Percentiles rank a stretch among this genome's conserved stretches.
These are phyloP conservation scores for Pseudogymnoascus sp. DNA, from an alignment of 2,329 filamentous ascomycete species.

Conservation along the genomic window DNA sequence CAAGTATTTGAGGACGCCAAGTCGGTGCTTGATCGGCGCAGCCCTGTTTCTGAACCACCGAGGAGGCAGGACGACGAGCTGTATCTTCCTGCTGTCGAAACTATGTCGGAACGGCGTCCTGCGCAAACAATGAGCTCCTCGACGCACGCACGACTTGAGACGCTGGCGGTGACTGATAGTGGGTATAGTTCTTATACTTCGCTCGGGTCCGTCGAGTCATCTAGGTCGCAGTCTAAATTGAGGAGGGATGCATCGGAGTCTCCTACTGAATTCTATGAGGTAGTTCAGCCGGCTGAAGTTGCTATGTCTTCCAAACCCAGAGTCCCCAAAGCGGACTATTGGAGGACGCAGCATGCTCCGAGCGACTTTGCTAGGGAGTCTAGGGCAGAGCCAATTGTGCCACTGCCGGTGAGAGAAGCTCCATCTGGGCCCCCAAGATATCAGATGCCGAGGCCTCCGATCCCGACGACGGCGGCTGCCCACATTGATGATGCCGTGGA, in stretches of 20 bases:
- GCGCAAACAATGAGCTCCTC: background rate
- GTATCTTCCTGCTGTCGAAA: background rate
- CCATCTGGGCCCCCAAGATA: background rate
- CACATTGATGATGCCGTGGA: background rate
- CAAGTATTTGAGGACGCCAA: background rate
- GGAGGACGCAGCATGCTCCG: background rate
- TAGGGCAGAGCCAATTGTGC: background rate
- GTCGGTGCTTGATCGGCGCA: background rate
- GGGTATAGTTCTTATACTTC: background rate
- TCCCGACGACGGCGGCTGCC: background rate
- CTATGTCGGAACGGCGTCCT: background rate
- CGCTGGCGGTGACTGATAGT: slow-evolving; percentile 28
- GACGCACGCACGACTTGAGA: background rate
- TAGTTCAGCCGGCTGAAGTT: background rate
- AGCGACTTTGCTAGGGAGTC: background rate
- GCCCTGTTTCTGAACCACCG: background rate
- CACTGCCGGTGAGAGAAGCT: background rate
- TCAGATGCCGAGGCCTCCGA: background rate
- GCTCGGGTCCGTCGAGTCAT: background rate
- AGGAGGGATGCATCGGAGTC: background rate
- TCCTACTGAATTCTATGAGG: background rate
- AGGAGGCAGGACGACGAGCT: background rate
- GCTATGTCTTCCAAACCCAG: background rate
- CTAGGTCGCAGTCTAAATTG: background rate
- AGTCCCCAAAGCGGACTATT: background rate